Conservation (phyloP, 108 stramenopile genomes). For the Epipyxis sp. region DNA sequence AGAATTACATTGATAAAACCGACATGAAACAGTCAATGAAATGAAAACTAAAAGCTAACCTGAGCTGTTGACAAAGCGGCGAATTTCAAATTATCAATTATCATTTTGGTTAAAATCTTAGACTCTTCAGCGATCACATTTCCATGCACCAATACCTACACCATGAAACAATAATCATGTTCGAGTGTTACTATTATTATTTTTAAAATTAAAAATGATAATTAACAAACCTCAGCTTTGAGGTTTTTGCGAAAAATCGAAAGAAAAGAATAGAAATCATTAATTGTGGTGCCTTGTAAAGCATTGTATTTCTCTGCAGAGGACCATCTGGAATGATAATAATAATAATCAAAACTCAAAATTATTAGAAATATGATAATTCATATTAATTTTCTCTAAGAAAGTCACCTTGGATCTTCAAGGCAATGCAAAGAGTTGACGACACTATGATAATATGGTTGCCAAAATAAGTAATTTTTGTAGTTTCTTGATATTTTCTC, state of each 20-base stretch:
- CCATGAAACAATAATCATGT: constrained; percentile 41
- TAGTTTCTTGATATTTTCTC: constrained; percentile 52
- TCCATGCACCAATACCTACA: constrained; percentile 69
- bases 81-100: constrained; percentile 35
- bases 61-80: constrained; percentile 20
- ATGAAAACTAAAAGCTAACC: constrained; percentile 30
- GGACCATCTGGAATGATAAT: constrained; percentile 43
- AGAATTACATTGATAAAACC: too few species aligned
- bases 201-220: too few species aligned
- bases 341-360: too few species aligned
- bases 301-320: constrained; percentile 52
- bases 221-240: too few species aligned
- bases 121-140: constrained; percentile 63
- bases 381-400: too few species aligned
- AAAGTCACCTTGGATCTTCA: too few species aligned
- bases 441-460: constrained; percentile 68
- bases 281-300: constrained; percentile 43
- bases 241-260: constrained; percentile 49
- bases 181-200: too few species aligned
- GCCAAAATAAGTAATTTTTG: constrained; percentile 57
- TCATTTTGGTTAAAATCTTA: constrained; percentile 40
- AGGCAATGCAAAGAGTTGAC: constrained; percentile 57
- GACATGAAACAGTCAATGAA: too few species aligned
- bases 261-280: constrained; percentile 53
- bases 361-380: too few species aligned